These are phyloP conservation scores for Marasmius sp. DNA, from an alignment of 1,284 basidiomycete species.

Conservation along the genomic window DNA sequence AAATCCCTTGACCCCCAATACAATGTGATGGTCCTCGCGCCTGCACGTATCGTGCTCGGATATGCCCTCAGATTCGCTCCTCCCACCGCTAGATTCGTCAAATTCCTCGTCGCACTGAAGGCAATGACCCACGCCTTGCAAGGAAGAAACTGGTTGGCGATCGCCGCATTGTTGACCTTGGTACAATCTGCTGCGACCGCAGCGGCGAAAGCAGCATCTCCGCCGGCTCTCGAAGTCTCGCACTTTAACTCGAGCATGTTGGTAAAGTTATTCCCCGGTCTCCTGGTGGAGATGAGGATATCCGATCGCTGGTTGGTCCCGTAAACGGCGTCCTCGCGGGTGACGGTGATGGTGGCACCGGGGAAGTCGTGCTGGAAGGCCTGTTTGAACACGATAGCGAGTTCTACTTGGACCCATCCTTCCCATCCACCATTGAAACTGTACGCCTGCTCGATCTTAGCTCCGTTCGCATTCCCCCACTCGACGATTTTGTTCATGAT, in stretches of 20 bases:
- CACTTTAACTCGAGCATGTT: not conserved
- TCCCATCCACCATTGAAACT: constrained; percentile 2
- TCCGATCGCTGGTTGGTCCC: not conserved
- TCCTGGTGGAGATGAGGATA: not conserved
- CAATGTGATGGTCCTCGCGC: not conserved
- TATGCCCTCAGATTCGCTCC: not conserved
- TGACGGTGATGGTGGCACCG: not conserved
- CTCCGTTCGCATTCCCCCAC: constrained; percentile 1
- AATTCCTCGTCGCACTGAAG: not conserved
- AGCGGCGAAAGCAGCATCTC: not conserved
- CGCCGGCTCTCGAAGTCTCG: not conserved
- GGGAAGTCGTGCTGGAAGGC: not conserved
- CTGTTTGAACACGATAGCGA: constrained; percentile 1
- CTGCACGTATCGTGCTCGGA: not conserved
- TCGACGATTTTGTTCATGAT: constrained; percentile 1
- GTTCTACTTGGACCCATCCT: constrained; percentile 9
- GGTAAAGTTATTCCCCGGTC: not conserved
- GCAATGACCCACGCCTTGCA: not conserved
- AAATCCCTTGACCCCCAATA: not conserved
- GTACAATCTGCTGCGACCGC: not conserved
- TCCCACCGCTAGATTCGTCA: not conserved
- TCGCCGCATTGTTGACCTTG: not conserved
- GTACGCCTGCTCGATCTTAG: not conserved
- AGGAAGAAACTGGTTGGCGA: not conserved
- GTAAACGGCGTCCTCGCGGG: not conserved